A percentile compares a stretch with the other conserved stretches of the same genome.
Evolutionary conservation across 345 rosid genomes (phyloP).

Genomic region (Ailanthus altissimus): DNA sequence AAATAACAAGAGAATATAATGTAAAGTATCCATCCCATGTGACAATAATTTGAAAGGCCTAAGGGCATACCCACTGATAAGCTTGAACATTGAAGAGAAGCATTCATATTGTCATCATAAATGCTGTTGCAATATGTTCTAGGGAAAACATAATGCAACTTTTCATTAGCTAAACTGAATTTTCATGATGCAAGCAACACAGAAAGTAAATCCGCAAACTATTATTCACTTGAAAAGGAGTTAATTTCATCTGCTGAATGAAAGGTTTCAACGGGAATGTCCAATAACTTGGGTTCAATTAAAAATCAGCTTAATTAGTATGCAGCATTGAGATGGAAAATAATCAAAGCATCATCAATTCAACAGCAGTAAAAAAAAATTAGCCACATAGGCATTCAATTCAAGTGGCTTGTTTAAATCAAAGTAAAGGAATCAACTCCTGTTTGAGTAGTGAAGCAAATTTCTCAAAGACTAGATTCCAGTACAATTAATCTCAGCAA

Average conservation of each 20-base stretch:
- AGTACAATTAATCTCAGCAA: neutral
- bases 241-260: neutral
- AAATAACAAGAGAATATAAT: neutral
- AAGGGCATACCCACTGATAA: neutral
- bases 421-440: neutral
- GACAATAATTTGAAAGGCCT: neutral
- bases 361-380: too few species aligned
- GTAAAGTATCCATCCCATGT: neutral
- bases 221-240: neutral
- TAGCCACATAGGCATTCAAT: neutral
- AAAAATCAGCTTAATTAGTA: too few species aligned
- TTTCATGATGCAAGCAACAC: neutral
- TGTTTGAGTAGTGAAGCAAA: neutral
- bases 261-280: neutral
- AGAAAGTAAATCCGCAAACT: neutral
- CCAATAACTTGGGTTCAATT: neutral
- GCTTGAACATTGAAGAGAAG: neutral
- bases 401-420: neutral
- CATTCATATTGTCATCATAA: neutral
- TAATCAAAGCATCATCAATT: too few species aligned
- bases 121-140: neutral
- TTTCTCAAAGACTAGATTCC: neutral
- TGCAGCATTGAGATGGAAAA: neutral
- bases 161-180: neutral
- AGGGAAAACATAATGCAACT: neutral